phyloP scores from a whole-genome alignment of 305 asterid genomes.

The Fraxinus paxiana region DNA sequence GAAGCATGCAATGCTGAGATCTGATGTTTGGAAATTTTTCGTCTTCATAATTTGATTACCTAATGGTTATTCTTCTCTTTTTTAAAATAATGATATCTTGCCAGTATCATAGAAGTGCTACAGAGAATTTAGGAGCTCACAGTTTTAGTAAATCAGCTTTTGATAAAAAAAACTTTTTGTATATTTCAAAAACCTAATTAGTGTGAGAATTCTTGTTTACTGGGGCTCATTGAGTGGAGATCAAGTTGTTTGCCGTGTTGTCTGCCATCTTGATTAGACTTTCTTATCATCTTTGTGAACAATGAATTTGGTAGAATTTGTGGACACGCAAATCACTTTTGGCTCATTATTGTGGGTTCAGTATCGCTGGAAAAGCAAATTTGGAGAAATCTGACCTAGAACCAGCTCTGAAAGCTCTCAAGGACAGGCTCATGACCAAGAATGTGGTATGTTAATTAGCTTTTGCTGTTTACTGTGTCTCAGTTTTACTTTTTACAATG shows the following conservation, averaged over 20 bases:
- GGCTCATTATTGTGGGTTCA: constrained; percentile 28
- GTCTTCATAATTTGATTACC: neutral
- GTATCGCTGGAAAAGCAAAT: constrained; percentile 88
- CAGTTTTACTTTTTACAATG: neutral
- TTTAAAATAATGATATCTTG: neutral
- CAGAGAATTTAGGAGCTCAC: neutral
- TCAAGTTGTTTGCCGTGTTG: neutral
- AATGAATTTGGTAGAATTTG: neutral
- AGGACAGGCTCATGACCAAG: constrained; percentile 96
- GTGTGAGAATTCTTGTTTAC: neutral
- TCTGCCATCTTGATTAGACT: neutral
- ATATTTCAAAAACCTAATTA: neutral
- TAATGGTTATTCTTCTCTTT: neutral
- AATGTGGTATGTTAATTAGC: constrained; percentile 66
- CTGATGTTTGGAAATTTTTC: neutral
- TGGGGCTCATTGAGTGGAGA: neutral
- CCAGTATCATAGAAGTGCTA: neutral
- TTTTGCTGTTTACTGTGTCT: neutral
- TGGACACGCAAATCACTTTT: neutral
- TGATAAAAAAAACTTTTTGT: neutral
- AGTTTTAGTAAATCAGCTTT: neutral
- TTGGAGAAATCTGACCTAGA: constrained; percentile 82
- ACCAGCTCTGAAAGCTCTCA: constrained; percentile 92
- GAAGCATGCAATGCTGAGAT: neutral
- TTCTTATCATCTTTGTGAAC: neutral